Evolutionary conservation across 192 early-diverging fungal species (phyloP), one percentile per base, ranked within the genome.

Genomic region (Podila epigama): DNA sequence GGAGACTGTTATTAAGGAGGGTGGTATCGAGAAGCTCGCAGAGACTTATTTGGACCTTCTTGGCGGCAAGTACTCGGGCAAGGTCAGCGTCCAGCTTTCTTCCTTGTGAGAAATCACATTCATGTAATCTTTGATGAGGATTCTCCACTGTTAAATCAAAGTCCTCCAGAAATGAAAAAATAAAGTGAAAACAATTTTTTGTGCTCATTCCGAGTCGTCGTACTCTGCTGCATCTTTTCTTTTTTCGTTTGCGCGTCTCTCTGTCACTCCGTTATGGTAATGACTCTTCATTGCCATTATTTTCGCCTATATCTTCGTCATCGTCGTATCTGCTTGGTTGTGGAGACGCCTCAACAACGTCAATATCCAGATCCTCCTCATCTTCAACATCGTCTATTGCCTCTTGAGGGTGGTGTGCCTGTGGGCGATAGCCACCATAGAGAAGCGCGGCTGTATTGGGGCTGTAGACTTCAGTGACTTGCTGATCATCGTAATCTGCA

Each of bases 41-140:
- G 39, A 75, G 58, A 22, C 58, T 1, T 75, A 52, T 58, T 33
- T 33, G 15, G 35, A 51, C 5, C 51, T 52, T 51, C 32, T 75
- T 33, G 41, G 55, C 4, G 71, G 71, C 31, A 57, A 62, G 29
- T 62, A 67, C 53, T 6, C 50, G n/a, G 71, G 71, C 29, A 75
- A 75, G 59, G 52, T 75, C 31, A 44, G 44, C 29, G 37, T 77
- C 31, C 53, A 77, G 44, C 25, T 71, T 32, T 60, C 62, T 20
- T 48, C 44, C n/a, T 8, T 48, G 16, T 48, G 25, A 48, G 9
- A 1, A 48, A 22, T 22, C 6, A 22, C 18, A 13, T 8, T 3
- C 25, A 4, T n/a, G 40, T n/a, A n/a, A n/a, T n/a, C n/a, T n/a
- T n/a, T n/a, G n/a, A n/a, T n/a, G n/a, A n/a, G n/a, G n/a, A n/a